Evolutionary conservation across 1,284 basidiomycete genomes (phyloP).

Genomic region (Cryptococcus deneoformans): DNA sequence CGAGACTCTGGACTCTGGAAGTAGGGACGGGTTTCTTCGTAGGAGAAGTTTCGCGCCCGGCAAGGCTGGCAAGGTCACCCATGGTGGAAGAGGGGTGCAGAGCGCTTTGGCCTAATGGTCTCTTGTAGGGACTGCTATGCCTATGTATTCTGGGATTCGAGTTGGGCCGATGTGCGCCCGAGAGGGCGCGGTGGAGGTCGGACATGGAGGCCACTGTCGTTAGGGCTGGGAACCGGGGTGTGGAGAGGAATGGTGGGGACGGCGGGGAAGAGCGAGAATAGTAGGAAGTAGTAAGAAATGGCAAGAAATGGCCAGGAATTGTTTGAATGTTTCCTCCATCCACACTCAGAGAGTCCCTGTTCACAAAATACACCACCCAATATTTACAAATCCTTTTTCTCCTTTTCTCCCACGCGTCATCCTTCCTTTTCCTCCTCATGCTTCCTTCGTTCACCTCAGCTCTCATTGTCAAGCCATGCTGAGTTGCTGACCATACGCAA

Average conservation of each 20-base stretch:
- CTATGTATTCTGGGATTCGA: constrained; percentile 22
- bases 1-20: neutral
- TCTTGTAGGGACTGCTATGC: constrained; percentile 25
- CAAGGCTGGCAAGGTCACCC: constrained; percentile 7
- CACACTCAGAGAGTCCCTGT: neutral
- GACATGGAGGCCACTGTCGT: neutral
- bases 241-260: too few relatives aligned
- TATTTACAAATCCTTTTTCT: too few relatives aligned
- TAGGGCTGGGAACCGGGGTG: too few relatives aligned
- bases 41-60: constrained; percentile 7
- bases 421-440: too few relatives aligned
- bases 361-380: too few relatives aligned
- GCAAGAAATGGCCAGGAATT: neutral
- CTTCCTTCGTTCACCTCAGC: too few relatives aligned
- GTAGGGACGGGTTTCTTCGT: constrained; percentile 9
- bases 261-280: too few relatives aligned
- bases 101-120: constrained; percentile 14
- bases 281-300: too few relatives aligned
- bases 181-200: neutral
- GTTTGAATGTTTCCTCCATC: neutral
- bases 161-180: constrained; percentile 5
- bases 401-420: too few relatives aligned
- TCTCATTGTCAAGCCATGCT: too few relatives aligned
- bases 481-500: too few relatives aligned
- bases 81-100: constrained; percentile 13